Conservation (phyloP, 495 filamentous ascomycete genomes). For the Aspergillus leporis region DNA sequence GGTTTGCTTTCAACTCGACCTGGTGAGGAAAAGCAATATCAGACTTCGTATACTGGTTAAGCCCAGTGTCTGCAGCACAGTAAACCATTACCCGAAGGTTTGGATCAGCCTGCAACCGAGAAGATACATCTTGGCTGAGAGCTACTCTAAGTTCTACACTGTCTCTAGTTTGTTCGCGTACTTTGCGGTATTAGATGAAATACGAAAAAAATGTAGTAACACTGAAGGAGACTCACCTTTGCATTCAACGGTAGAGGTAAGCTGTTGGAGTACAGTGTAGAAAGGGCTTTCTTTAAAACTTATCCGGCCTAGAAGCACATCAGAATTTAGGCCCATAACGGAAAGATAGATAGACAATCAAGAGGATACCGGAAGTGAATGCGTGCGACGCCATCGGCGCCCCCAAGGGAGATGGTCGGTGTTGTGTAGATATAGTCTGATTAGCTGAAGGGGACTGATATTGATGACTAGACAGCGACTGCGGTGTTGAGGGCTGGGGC, state of each 20-base stretch:
- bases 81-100: slow-evolving; percentile 75
- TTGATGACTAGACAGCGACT: slow-evolving; percentile 27
- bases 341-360: slow-evolving; percentile 12
- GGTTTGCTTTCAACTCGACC: slow-evolving; percentile 87
- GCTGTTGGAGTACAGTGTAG: slow-evolving; percentile 59
- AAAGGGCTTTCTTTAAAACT: slow-evolving; percentile 79
- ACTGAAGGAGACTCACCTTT: slow-evolving; percentile 55
- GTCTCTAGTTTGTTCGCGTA: slow-evolving; percentile 54
- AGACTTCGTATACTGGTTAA: slow-evolving; percentile 53
- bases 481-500: slow-evolving; percentile 25
- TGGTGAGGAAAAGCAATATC: slow-evolving; percentile 91
- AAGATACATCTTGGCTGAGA: slow-evolving; percentile 46
- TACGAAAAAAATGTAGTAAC: neutral
- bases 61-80: slow-evolving; percentile 63
- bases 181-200: slow-evolving; percentile 32
- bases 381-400: slow-evolving; percentile 34
- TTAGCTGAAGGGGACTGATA: slow-evolving; percentile 27
- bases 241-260: slow-evolving; percentile 64
- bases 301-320: slow-evolving; percentile 34
- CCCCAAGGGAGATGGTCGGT: slow-evolving; percentile 28
- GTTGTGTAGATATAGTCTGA: slow-evolving; percentile 27
- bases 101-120: slow-evolving; percentile 52
- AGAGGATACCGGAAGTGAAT: slow-evolving; percentile 33
- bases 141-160: slow-evolving; percentile 54
- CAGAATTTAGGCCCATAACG: slow-evolving; percentile 10